Conservation (phyloP, 495 filamentous ascomycete species). For the Aspergillus homomorphus region DNA sequence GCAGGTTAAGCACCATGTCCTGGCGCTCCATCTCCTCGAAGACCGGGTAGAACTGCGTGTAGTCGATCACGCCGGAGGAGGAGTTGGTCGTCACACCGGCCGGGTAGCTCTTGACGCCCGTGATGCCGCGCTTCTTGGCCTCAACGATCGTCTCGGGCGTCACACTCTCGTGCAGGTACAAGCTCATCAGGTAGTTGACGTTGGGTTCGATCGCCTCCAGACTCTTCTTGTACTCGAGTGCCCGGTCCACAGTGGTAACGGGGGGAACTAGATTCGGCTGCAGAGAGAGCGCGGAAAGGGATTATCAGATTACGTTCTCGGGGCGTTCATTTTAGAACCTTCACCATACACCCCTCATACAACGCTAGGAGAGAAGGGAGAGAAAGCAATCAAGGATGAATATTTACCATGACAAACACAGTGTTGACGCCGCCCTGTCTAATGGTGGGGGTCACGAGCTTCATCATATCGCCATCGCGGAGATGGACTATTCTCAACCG, state of each 20-base stretch:
- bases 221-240: slow-evolving; percentile 67
- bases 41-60: slow-evolving; percentile 68
- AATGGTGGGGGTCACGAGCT: slow-evolving; percentile 75
- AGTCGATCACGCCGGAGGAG: slow-evolving; percentile 72
- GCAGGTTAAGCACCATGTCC: slow-evolving; percentile 60
- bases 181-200: slow-evolving; percentile 82
- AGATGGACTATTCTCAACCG: slow-evolving; percentile 51
- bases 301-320: slow-evolving; percentile 1
- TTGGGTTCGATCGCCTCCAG: slow-evolving; percentile 66
- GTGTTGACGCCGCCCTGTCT: slow-evolving; percentile 71
- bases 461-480: slow-evolving; percentile 76
- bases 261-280: slow-evolving; percentile 72
- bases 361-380: neutral
- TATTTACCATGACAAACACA: slow-evolving; percentile 72
- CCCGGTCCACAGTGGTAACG: slow-evolving; percentile 68
- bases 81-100: slow-evolving; percentile 80
- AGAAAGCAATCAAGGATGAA: neutral
- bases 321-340: too few species aligned
- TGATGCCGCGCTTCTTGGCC: slow-evolving; percentile 55
- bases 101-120: slow-evolving; percentile 59
- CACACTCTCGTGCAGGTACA: slow-evolving; percentile 76
- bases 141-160: slow-evolving; percentile 75
- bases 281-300: too few species aligned
- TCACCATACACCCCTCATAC: neutral
- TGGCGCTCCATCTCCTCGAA: slow-evolving; percentile 75